Evolutionary conservation across 768 basidiomycete genomes (phyloP), one percentile per base, ranked within the genome.

Genomic region (Xerocomellus chrysenteron): DNA sequence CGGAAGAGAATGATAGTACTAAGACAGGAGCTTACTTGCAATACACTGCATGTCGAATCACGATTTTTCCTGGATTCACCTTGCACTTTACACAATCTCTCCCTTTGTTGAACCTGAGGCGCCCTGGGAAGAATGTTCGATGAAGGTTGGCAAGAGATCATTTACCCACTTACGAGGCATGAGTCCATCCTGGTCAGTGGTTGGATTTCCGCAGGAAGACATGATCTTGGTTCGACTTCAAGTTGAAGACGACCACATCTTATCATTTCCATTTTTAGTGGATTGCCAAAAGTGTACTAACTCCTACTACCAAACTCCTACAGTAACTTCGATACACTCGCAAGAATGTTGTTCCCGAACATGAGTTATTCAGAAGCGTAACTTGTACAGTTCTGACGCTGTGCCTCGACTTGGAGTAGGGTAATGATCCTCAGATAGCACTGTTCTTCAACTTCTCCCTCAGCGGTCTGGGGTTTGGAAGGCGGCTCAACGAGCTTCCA

Each of bases 11-110:
- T 3, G 19, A 26, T 13, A 16, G 19, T 12, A 19, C 7, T 16
- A 37, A 16, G 39, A 40, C 13, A 4, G 3, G 4, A 35, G 65
- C 82, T 63, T 64, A 90, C 90, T 84, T 90, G 88, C 91, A 93
- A 66, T 92, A 93, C 19, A 90, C 87, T 14, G 87, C 84, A 68
- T 92, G 88, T 41, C 89, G 80, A 53, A 92, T 83, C 47, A 91
- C 84, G 30, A 92, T 74, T 50, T 84, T 88, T 24, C 88, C 91
- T 8, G 53, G 60, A 26, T 78, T 80, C 32, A 71, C 74, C 68
- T 90, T 92, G 71, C 91, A 93, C 64, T 85, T 87, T n/a, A 90
- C 78, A 61, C 90, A 93, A 13, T 71, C 66, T 56, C 76, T 86
- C 3, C 83, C 79, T 70, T 82, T 85, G 66, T 88, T 87, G 63